Conservation (phyloP, 495 filamentous ascomycete genomes). For the Chlorociboria aeruginascens region DNA sequence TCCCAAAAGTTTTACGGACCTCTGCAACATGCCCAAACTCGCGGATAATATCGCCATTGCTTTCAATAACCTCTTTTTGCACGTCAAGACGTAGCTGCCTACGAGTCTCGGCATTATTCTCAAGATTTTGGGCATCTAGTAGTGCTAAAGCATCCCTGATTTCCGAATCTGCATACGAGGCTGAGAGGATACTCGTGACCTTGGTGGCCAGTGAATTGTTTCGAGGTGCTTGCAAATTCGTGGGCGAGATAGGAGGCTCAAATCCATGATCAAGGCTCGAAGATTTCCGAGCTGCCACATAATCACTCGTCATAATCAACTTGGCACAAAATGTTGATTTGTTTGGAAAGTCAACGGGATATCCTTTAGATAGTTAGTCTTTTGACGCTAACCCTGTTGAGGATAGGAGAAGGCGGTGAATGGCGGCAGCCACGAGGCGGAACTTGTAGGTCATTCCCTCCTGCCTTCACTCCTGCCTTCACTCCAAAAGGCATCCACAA, state of each 20-base stretch:
- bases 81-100: conserved; percentile 72
- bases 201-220: conserved; percentile 56
- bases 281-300: conserved; percentile 17
- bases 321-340: background rate
- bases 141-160: conserved; percentile 76
- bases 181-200: conserved; percentile 74
- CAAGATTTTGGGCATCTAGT: conserved; percentile 56
- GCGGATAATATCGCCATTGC: conserved; percentile 81
- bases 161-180: conserved; percentile 85
- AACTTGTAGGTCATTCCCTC: background rate
- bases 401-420: background rate
- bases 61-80: conserved; percentile 85
- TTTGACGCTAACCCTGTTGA: background rate
- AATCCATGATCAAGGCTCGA: conserved; percentile 12
- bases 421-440: background rate
- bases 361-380: background rate
- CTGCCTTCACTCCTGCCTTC: background rate
- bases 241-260: conserved; percentile 13
- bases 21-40: conserved; percentile 89
- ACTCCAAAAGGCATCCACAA: conserved; percentile 1
- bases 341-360: background rate
- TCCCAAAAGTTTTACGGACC: conserved; percentile 33
- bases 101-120: conserved; percentile 70
- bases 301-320: conserved; percentile 16
- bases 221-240: conserved; percentile 10